Conservation (phyloP, 2,329 filamentous ascomycete genomes). For the Sporothrix humicola region DNA sequence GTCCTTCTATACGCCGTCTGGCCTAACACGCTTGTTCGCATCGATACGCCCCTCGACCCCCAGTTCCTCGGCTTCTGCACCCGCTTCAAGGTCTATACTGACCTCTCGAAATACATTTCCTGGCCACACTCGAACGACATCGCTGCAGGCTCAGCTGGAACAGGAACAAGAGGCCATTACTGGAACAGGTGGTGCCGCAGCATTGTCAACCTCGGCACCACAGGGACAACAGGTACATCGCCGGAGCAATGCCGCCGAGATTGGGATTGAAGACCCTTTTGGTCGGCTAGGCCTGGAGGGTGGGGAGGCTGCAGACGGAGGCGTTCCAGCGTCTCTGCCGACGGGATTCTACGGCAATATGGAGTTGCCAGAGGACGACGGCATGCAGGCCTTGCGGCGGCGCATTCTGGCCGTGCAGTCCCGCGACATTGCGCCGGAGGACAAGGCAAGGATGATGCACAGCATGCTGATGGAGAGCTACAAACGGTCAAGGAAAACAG, state of each 20-base stretch:
- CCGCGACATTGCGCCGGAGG: slow-evolving; percentile 60
- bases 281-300: background rate
- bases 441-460: slow-evolving; percentile 77
- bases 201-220: background rate
- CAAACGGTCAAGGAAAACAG: slow-evolving; percentile 49
- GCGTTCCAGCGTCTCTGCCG: slow-evolving; percentile 22
- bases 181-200: background rate
- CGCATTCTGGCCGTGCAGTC: slow-evolving; percentile 73
- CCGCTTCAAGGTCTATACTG: background rate
- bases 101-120: slow-evolving; percentile 16
- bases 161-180: slow-evolving; percentile 4
- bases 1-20: background rate
- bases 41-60: background rate
- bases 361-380: slow-evolving; percentile 75
- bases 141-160: slow-evolving; percentile 26
- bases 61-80: background rate
- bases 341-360: slow-evolving; percentile 41
- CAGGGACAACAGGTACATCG: background rate
- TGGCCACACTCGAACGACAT: slow-evolving; percentile 27
- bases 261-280: background rate
- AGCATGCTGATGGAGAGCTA: slow-evolving; percentile 73
- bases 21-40: background rate
- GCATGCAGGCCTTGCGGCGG: slow-evolving; percentile 70
- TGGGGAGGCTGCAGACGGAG: background rate
- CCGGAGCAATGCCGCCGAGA: slow-evolving; percentile 13